A percentile compares a stretch with the other conserved stretches of the same genome.
phyloP scores from a whole-genome alignment of 805 yeast species.

The Ogataea degrootiae region DNA sequence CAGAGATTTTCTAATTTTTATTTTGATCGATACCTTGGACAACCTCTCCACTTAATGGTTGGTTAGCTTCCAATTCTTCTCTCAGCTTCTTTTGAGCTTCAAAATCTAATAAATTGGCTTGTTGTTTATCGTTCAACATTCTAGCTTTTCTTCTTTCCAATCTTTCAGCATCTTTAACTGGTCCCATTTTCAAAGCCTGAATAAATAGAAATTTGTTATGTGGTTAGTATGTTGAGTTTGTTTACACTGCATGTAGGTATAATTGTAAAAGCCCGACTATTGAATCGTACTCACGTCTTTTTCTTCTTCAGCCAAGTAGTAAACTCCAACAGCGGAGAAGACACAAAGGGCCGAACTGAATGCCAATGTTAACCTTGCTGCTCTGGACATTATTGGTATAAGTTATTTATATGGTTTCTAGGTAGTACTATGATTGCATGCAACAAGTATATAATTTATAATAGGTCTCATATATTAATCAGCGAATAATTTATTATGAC shows the following conservation, averaged over 20 bases:
- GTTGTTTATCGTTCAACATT: constrained; percentile 33
- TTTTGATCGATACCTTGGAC: constrained; percentile 35
- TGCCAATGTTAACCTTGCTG: constrained; percentile 72
- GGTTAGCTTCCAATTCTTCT: constrained; percentile 51
- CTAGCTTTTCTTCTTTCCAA: constrained; percentile 40
- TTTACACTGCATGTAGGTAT: neutral
- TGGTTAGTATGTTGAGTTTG: constrained; percentile 1
- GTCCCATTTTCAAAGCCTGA: constrained; percentile 74
- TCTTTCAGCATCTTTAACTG: constrained; percentile 75
- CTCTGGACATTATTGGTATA: constrained; percentile 59
- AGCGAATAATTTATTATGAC: too few species aligned
- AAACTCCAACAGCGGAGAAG: constrained; percentile 63
- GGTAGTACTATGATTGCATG: too few species aligned
- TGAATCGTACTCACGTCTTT: constrained; percentile 41
- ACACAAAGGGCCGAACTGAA: constrained; percentile 50
- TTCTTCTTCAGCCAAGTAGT: constrained; percentile 64
- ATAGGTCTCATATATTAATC: too few species aligned
- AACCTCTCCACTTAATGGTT: constrained; percentile 58
- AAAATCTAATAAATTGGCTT: constrained; percentile 62
- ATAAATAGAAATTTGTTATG: neutral
- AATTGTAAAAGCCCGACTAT: too few species aligned
- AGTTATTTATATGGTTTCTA: neutral
- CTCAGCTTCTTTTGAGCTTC: constrained; percentile 57
- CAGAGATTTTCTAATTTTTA: neutral
- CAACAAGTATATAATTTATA: too few species aligned